Percentiles rank a stretch among this genome's conserved stretches.
phyloP scores from a whole-genome alignment of 768 basidiomycete genomes.

The Rhizopogon vinicolor region DNA sequence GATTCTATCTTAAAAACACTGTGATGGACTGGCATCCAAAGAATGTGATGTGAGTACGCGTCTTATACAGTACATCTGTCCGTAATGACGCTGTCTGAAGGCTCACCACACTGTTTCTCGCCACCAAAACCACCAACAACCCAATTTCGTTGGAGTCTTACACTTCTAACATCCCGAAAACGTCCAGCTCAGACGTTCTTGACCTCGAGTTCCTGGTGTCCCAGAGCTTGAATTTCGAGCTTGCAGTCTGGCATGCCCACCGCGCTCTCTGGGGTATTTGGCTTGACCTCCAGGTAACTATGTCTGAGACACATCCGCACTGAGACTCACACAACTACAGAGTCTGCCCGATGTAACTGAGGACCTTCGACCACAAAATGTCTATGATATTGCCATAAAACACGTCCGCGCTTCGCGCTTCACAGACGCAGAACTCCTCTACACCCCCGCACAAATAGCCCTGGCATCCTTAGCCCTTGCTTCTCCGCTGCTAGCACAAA shows the following conservation, averaged over 20 bases:
- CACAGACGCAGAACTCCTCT: conserved; percentile 89
- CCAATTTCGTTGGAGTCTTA: conserved; percentile 86
- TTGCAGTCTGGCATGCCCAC: conserved; percentile 89
- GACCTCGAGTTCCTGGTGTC: conserved; percentile 95
- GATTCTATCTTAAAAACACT: conserved; percentile 96
- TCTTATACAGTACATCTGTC: background rate
- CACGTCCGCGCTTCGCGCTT: conserved; percentile 77
- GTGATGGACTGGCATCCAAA: conserved; percentile 99
- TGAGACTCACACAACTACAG: conserved; percentile 31
- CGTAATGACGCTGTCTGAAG: conserved; percentile 34
- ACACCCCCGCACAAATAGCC: conserved; percentile 91
- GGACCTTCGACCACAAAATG: conserved; percentile 41
- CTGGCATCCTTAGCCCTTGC: conserved; percentile 71
- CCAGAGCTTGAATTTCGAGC: conserved; percentile 92
- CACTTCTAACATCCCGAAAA: conserved; percentile 77
- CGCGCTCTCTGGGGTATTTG: conserved; percentile 84
- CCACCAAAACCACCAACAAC: conserved; percentile 96
- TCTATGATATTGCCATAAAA: conserved; percentile 63
- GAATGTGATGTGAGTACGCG: conserved; percentile 83
- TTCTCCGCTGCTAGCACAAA: conserved; percentile 50
- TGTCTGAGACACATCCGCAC: background rate
- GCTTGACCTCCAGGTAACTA: conserved; percentile 78
- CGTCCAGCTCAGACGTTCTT: conserved; percentile 77
- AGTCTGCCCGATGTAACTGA: conserved; percentile 48
- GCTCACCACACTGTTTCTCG: conserved; percentile 92